Evolutionary conservation across 805 yeast genomes (phyloP), one percentile per base, ranked within the genome.

Genomic region (Suhomyces xylopsoci): DNA sequence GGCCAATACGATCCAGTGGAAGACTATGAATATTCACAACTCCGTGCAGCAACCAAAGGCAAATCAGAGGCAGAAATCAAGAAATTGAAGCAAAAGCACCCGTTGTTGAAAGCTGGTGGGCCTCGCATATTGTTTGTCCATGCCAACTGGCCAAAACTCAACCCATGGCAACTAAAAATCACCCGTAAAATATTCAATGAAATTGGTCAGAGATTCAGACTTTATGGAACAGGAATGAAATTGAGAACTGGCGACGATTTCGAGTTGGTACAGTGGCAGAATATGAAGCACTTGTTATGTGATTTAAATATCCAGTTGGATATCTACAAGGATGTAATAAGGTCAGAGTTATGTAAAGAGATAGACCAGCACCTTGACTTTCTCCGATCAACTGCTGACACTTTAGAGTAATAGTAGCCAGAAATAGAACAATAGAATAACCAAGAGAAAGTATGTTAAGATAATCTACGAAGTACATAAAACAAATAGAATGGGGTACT

Each of bases 1-100:
- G 85, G 87, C 5, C 96, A 89, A 66, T 81, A 74, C 55, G 83
- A 86, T 62, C 90, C 92, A 2, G 66, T 76, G n/a, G 79, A 78
- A 44, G 96, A 88, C 65, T 82, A 66, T 57, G 56, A 60, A 15
- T 64, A 17, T 55, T 40, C 41, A 17, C 25, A 22, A 26, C 19
- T 25, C 15, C 17, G 47, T 17, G 20, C 30, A 9, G 12, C 30
- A 22, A 12, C 15, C 7, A 22, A 12, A 19, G 49, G 43, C 26
- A 25, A 52, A 44, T 12, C 45, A 19, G 28, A 48, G 47, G 56
- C 47, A 59, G 52, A 52, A 32, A 12, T 43, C 36, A 40, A 50
- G 41, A 46, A 30, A 30, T 17, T 45, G 48, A 50, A 41, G 51
- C 48, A 19, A 41, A 55, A 52, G 52, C 48, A 42, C 38, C 42